These are phyloP conservation scores for Blastobotrys petasosporus DNA, from an alignment of 1,139 yeast genomes.

Conservation along the genomic window DNA sequence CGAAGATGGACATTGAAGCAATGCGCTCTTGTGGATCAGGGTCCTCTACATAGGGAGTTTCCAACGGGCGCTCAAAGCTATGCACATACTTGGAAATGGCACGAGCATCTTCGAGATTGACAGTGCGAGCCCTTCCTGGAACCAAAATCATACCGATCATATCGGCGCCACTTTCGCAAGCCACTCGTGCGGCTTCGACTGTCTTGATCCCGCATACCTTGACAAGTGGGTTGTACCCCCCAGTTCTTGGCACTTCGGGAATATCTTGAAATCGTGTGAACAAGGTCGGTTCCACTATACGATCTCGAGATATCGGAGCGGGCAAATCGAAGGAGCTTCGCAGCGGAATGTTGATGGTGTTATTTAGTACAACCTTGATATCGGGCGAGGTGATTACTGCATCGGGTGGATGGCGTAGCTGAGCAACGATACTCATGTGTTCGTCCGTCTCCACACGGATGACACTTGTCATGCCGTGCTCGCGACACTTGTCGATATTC, in stretches of 20 bases:
- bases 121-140: slow-evolving; percentile 72
- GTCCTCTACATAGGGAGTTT: background rate
- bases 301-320: background rate
- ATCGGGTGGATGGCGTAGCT: slow-evolving; percentile 10
- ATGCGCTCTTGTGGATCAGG: slow-evolving; percentile 1
- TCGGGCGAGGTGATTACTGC: slow-evolving; percentile 10
- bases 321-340: background rate
- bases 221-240: slow-evolving; percentile 35
- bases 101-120: slow-evolving; percentile 49
- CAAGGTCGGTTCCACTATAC: slow-evolving; percentile 1
- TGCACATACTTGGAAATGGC: slow-evolving; percentile 42
- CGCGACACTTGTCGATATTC: slow-evolving; percentile 10
- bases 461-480: slow-evolving; percentile 13
- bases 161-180: slow-evolving; percentile 67
- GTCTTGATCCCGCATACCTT: slow-evolving; percentile 82
- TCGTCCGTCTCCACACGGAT: slow-evolving; percentile 10
- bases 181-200: slow-evolving; percentile 55
- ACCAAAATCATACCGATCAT: slow-evolving; percentile 81
- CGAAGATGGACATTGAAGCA: slow-evolving; percentile 18
- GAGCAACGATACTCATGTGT: slow-evolving; percentile 5
- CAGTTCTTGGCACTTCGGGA: slow-evolving; percentile 1
- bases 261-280: slow-evolving; percentile 7
- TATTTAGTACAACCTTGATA: background rate
- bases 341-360: slow-evolving; percentile 3
- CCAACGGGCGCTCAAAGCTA: slow-evolving; percentile 3